Evolutionary conservation across 495 filamentous ascomycete species (phyloP), one percentile per base, ranked within the genome.

Genomic region (Halenospora varia): DNA sequence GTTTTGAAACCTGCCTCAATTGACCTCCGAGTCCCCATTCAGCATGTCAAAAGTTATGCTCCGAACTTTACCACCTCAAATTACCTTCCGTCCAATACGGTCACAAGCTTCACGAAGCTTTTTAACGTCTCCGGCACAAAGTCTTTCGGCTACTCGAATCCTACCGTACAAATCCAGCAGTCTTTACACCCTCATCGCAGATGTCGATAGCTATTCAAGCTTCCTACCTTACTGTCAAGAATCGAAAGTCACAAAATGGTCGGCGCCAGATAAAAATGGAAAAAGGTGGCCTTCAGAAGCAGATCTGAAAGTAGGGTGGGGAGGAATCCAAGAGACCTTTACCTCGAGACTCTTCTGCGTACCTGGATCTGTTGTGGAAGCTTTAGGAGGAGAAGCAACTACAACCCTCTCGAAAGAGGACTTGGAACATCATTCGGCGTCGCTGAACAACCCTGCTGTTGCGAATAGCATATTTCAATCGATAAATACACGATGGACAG

Each of bases 161-260:
- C 87, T 98, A 57, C 88, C 89, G 24, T 95, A 95, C 79, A 72
- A 83, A 1, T 77, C 84, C 47, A 55, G 65, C 3, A 72, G 80
- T 0, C 82, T 98, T 62, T 97, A 90, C 85, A 73, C 74, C 55
- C 75, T 96, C 26, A 89, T 97, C 70, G 80, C 90, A 67, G 89
- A 96, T 68, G 84, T 96, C 60, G 77, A 87, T 70, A 81, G 79
- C 62, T 98, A 97, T 84, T 71, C 73, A 42, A 64, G 73, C 60
- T 97, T 95, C 82, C 82, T 96, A 25, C 93, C 93, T 9, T 95
- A 94, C 82, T 91, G 91, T 71, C 75, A 77, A 11, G 73, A 75
- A 6, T 89, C 87, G 1, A 77, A 71, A 25, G 88, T 96, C 1
- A 96, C 89, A 3, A 59, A 56, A 22, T 82, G 78, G 78, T 67